Conservation (phyloP, 179 eudicot species). For the Silene noctiflora region DNA sequence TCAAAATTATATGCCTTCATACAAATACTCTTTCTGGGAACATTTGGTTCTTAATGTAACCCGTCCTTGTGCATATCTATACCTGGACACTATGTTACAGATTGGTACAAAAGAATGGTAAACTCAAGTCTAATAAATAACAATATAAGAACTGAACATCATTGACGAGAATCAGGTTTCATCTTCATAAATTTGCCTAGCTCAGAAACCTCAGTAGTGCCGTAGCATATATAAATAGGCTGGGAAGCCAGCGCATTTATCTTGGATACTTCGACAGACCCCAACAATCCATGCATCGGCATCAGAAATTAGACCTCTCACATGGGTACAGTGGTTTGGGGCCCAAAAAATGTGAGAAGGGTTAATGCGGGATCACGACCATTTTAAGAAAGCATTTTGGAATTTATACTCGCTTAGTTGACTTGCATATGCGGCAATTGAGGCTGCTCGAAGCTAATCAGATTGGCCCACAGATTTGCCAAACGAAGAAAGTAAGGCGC, state of each 20-base stretch:
- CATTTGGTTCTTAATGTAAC: conserved; percentile 19
- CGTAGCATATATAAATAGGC: neutral
- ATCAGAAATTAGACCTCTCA: neutral
- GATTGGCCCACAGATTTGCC: conserved; percentile 81
- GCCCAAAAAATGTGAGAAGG: neutral
- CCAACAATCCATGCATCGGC: neutral
- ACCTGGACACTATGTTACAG: conserved; percentile 31
- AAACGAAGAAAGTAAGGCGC: conserved; percentile 47
- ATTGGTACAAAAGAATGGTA: conserved; percentile 27
- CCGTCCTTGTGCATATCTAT: conserved; percentile 16
- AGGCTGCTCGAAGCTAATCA: conserved; percentile 58
- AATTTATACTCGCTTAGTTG: conserved; percentile 16
- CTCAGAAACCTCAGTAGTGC: neutral
- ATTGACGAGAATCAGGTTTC: conserved; percentile 2
- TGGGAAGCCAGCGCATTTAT: neutral
- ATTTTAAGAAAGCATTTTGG: neutral
- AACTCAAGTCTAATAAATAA: neutral
- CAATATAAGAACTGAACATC: neutral
- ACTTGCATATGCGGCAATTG: conserved; percentile 43
- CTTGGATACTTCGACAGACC: neutral
- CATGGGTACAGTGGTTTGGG: neutral
- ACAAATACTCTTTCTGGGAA: conserved; percentile 10
- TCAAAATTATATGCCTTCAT: neutral
- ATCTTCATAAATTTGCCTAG: neutral
- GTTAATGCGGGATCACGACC: neutral